phyloP scores from a whole-genome alignment of 306 rosid species.

The Prunus mira region DNA sequence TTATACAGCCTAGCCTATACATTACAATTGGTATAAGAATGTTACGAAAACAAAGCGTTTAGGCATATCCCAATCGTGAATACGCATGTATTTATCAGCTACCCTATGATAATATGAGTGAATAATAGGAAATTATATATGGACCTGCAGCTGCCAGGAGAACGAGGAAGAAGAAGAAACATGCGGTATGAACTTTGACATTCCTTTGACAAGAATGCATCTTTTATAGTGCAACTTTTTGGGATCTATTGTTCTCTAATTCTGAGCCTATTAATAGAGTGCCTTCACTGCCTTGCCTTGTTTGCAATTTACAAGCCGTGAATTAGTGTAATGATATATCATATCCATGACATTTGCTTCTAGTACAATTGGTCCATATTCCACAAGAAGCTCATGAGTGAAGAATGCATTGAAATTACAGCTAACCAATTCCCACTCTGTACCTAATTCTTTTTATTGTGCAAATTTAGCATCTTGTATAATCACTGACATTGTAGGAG shows the following conservation, averaged over 20 bases:
- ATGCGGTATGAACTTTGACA: neutral
- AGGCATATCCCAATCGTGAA: neutral
- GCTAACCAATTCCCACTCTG: neutral
- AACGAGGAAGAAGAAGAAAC: neutral
- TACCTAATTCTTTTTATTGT: neutral
- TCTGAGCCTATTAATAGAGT: neutral
- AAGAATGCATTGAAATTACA: neutral
- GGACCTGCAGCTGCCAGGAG: constrained; percentile 4
- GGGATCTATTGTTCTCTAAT: neutral
- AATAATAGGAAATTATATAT: neutral
- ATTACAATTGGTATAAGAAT: neutral
- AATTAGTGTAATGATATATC: neutral
- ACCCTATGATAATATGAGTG: neutral
- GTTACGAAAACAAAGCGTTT: neutral
- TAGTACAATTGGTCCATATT: neutral
- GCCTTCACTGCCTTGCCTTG: neutral
- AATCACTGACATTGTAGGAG: neutral
- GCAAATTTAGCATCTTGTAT: neutral
- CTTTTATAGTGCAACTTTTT: neutral
- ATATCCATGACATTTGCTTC: neutral
- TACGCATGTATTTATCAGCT: neutral
- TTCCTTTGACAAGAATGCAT: neutral
- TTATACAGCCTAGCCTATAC: neutral
- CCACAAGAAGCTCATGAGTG: neutral
- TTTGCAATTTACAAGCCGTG: neutral